Conservation (phyloP, 225 moss, liverwort and hornwort species). For the Takakia lepidozioides region DNA sequence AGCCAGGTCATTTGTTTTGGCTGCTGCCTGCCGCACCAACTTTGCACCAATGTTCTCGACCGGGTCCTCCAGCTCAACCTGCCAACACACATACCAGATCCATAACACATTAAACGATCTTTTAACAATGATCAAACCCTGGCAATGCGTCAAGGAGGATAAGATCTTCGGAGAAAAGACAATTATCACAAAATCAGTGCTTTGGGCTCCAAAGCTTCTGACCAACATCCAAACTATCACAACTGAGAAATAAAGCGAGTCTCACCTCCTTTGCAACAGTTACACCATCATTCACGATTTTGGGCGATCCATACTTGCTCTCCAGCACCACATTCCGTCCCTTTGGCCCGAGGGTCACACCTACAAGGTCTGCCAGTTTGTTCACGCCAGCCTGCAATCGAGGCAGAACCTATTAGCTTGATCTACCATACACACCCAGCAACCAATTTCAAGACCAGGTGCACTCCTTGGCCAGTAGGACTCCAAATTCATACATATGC, state of each 20-base stretch:
- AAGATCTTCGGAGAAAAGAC: background rate
- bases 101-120: background rate
- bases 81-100: background rate
- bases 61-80: slow-evolving; percentile 97
- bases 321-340: slow-evolving; percentile 95
- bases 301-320: slow-evolving; percentile 98
- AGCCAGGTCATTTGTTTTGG: slow-evolving; percentile 93
- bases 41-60: slow-evolving; percentile 98
- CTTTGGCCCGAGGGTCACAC: slow-evolving; percentile 89
- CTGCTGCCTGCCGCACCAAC: slow-evolving; percentile 92
- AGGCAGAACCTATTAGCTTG: too few relatives aligned
- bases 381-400: slow-evolving; percentile 94
- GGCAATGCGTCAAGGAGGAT: too few relatives aligned
- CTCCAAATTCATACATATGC: background rate
- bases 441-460: background rate
- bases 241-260: background rate
- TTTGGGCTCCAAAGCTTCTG: too few relatives aligned
- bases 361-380: slow-evolving; percentile 92
- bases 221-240: background rate
- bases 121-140: background rate
- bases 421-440: slow-evolving; percentile 1
- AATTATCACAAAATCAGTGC: too few relatives aligned
- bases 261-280: slow-evolving; percentile 96
- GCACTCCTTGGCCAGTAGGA: background rate
- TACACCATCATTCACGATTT: slow-evolving; percentile 99